phyloP scores from a whole-genome alignment of 2,329 filamentous ascomycete species.

The Sporothrix humicola region DNA sequence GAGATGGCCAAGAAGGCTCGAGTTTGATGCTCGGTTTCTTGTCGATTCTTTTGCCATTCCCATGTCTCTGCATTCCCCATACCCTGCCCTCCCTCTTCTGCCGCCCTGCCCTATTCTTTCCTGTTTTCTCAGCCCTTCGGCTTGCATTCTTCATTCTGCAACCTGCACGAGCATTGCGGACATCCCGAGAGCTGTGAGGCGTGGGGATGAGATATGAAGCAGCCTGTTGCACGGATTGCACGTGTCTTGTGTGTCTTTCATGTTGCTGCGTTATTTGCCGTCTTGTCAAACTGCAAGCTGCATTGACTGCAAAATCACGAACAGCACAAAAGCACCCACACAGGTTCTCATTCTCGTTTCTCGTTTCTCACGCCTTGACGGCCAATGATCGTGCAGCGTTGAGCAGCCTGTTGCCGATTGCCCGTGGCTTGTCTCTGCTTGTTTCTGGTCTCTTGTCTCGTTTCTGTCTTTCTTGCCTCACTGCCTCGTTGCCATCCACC shows the following conservation, averaged over 20 bases:
- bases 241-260: neutral
- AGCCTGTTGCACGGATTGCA: neutral
- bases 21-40: neutral
- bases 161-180: constrained; percentile 6
- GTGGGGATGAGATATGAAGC: neutral
- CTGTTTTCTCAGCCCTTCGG: too few species aligned
- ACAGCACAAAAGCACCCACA: neutral
- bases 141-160: too few species aligned
- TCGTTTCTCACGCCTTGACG: neutral
- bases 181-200: neutral
- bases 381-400: neutral
- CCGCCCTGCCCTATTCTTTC: neutral
- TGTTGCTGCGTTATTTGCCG: neutral
- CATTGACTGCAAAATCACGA: neutral
- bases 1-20: neutral
- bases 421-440: neutral
- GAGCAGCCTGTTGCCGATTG: neutral
- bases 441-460: neutral
- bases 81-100: neutral
- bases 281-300: neutral
- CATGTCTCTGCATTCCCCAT: neutral
- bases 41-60: neutral
- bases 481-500: neutral
- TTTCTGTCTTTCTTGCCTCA: neutral
- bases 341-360: constrained; percentile 19